These are phyloP conservation scores for Solanum okadae DNA, from an alignment of 257 asterid genomes.

Conservation along the genomic window DNA sequence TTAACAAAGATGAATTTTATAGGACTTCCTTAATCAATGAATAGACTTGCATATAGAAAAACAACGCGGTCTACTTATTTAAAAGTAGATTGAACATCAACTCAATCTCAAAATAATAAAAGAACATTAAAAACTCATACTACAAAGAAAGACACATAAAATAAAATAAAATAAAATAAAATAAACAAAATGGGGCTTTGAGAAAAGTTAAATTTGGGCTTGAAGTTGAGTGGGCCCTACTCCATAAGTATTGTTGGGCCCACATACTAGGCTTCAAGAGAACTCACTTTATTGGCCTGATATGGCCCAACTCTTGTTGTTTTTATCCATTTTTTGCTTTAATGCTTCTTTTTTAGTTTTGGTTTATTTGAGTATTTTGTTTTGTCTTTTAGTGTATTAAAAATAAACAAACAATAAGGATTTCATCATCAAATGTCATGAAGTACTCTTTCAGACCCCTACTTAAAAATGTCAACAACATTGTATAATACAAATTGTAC, in stretches of 20 bases:
- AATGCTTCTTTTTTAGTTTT: background rate
- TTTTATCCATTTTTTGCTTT: background rate
- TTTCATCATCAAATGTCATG: background rate
- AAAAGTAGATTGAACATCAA: background rate
- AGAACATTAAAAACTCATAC: background rate
- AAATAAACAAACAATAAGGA: background rate
- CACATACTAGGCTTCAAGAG: background rate
- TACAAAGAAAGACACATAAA: background rate
- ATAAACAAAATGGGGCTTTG: background rate
- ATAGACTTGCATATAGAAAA: background rate
- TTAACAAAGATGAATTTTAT: background rate
- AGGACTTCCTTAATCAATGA: background rate
- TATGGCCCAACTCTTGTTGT: background rate
- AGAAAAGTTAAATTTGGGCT: background rate
- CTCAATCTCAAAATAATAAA: background rate
- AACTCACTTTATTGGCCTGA: background rate
- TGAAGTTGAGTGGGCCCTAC: background rate
- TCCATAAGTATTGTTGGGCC: background rate
- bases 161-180: background rate
- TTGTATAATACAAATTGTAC: background rate
- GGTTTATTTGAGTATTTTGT: background rate
- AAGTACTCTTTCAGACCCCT: background rate
- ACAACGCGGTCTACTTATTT: background rate
- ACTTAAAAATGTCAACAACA: background rate
- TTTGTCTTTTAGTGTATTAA: background rate